A percentile compares a stretch with the other conserved stretches of the same genome.
phyloP scores from a whole-genome alignment of 306 rosid species.

The Crotalaria pallida region DNA sequence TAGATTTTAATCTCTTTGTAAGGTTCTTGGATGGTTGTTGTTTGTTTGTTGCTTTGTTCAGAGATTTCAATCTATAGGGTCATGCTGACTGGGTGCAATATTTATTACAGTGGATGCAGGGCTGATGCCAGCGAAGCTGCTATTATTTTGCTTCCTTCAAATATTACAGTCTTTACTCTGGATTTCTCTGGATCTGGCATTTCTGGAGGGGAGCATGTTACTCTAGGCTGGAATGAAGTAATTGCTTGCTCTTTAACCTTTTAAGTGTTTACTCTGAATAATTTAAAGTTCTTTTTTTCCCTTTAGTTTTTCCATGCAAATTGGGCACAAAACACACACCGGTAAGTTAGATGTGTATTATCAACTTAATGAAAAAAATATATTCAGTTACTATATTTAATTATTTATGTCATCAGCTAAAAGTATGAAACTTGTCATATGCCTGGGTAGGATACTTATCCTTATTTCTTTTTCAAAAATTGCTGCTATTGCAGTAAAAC shows the following conservation, averaged over 20 bases:
- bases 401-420: neutral
- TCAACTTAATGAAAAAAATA: neutral
- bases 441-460: neutral
- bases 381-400: neutral
- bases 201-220: slow-evolving; percentile 96
- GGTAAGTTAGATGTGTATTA: neutral
- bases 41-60: slow-evolving; percentile 5
- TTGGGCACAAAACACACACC: neutral
- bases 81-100: slow-evolving; percentile 33
- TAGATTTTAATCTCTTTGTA: neutral
- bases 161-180: slow-evolving; percentile 86
- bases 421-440: neutral
- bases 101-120: slow-evolving; percentile 85
- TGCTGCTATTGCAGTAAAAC: neutral
- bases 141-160: slow-evolving; percentile 87
- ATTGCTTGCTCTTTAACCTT: slow-evolving; percentile 25
- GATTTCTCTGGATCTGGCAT: slow-evolving; percentile 98
- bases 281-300: neutral
- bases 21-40: neutral
- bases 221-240: slow-evolving; percentile 96
- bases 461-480: neutral
- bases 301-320: neutral
- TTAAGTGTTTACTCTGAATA: neutral
- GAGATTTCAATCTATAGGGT: slow-evolving; percentile 7
- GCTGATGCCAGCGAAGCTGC: slow-evolving; percentile 99